These are phyloP conservation scores for Quercus lobata DNA, from an alignment of 331 rosid species.

Conservation along the genomic window DNA sequence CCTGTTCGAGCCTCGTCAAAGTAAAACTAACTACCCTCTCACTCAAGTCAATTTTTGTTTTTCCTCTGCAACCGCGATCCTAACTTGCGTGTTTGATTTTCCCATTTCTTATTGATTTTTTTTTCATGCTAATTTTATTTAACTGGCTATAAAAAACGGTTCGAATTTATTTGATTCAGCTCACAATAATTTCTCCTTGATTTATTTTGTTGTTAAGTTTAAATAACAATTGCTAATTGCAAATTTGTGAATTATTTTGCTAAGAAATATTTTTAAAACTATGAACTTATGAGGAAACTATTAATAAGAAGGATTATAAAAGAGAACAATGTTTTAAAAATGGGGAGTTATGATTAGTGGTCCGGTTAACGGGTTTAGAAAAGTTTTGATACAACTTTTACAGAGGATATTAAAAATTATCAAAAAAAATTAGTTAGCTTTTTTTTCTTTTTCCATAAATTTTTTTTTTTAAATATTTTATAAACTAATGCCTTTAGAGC, in stretches of 20 bases:
- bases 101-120: background rate
- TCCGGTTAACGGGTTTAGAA: too few species aligned
- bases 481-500: too few species aligned
- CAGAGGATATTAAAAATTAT: accelerated
- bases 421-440: too few species aligned
- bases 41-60: background rate
- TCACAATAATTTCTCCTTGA: too few species aligned
- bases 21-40: constrained; percentile 20
- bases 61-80: background rate
- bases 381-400: too few species aligned
- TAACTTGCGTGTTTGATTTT: background rate
- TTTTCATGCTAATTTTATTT: background rate
- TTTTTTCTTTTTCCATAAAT: too few species aligned
- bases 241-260: background rate
- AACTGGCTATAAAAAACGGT: too few species aligned
- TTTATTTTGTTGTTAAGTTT: background rate
- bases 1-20: constrained; percentile 71
- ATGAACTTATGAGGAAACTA: too few species aligned
- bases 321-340: too few species aligned
- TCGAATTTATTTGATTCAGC: background rate
- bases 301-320: too few species aligned
- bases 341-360: too few species aligned
- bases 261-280: background rate
- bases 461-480: too few species aligned
- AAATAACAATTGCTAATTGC: background rate